phyloP scores from a whole-genome alignment of 306 rosid species.

The Rosa multiflora region DNA sequence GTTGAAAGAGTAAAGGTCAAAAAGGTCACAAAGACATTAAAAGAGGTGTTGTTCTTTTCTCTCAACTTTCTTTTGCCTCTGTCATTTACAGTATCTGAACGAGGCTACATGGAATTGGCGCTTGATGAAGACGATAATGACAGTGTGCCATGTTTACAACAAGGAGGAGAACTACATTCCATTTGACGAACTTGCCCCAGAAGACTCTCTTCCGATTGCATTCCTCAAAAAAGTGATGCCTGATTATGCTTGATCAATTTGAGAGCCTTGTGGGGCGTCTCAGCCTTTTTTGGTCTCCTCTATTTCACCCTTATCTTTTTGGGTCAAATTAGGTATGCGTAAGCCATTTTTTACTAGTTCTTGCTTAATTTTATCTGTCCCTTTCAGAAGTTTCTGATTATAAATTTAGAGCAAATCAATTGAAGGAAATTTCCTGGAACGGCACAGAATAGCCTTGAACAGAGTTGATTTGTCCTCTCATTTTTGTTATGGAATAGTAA shows the following conservation, averaged over 20 bases:
- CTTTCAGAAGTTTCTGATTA: conserved; percentile 16
- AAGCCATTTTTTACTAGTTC: conserved; percentile 22
- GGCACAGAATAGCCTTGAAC: not conserved
- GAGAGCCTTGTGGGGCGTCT: conserved; percentile 22
- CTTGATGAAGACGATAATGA: conserved; percentile 89
- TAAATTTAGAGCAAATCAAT: conserved; percentile 23
- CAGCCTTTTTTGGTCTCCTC: conserved; percentile 26
- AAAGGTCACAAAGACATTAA: not conserved
- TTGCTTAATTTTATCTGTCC: conserved; percentile 19
- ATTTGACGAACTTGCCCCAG: conserved; percentile 68
- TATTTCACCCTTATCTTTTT: conserved; percentile 25
- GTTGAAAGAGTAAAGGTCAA: not conserved
- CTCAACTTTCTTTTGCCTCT: conserved; percentile 19
- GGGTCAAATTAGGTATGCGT: conserved; percentile 36
- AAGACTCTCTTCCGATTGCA: conserved; percentile 68
- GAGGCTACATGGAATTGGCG: conserved; percentile 95
- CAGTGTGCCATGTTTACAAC: conserved; percentile 82
- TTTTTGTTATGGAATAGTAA: conserved; percentile 32
- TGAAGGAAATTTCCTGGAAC: conserved; percentile 36
- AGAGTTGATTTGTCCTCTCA: not conserved
- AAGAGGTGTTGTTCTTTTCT: conserved; percentile 7
- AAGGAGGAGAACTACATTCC: conserved; percentile 66
- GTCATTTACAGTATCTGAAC: conserved; percentile 60
- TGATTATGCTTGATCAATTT: conserved; percentile 58
- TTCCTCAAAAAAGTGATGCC: conserved; percentile 85